Percentiles rank a stretch among this genome's conserved stretches.
phyloP scores from a whole-genome alignment of 2,329 filamentous ascomycete genomes.

The Alternaria sp. region DNA sequence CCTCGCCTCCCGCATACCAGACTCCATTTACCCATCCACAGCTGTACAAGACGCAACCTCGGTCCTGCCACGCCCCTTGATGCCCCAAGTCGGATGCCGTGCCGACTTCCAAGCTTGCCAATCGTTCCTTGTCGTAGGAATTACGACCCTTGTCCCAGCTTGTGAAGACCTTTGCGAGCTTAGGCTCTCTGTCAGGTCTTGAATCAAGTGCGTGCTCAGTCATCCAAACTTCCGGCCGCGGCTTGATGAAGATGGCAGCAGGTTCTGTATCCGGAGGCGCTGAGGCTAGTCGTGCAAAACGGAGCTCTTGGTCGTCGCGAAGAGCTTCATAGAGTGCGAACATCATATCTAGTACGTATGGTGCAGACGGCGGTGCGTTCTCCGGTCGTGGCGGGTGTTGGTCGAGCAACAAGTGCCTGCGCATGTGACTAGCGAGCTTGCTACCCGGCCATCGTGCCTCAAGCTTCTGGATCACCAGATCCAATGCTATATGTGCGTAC shows the following conservation, averaged over 20 bases:
- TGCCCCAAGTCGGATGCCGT: neutral
- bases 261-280: conserved; percentile 10
- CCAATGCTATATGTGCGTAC: neutral
- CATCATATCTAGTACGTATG: conserved; percentile 21
- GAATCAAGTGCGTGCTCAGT: neutral
- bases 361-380: conserved; percentile 4
- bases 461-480: conserved; percentile 1
- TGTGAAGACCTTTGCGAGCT: conserved; percentile 17
- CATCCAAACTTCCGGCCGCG: conserved; percentile 10
- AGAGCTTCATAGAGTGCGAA: conserved; percentile 19
- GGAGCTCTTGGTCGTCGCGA: conserved; percentile 9
- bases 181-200: neutral
- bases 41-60: conserved; percentile 6
- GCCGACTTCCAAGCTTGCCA: conserved; percentile 24
- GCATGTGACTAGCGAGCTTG: neutral
- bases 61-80: neutral
- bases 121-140: conserved; percentile 16
- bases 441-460: neutral
- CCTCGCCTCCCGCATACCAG: conserved; percentile 16
- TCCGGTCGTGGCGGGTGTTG: neutral
- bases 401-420: conserved; percentile 9
- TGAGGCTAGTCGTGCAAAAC: conserved; percentile 17
- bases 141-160: conserved; percentile 25
- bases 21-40: conserved; percentile 30
- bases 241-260: conserved; percentile 20